Base-by-base conservation (phyloP, 768 basidiomycete genomes). In the Tulasnella sp. region DNA sequence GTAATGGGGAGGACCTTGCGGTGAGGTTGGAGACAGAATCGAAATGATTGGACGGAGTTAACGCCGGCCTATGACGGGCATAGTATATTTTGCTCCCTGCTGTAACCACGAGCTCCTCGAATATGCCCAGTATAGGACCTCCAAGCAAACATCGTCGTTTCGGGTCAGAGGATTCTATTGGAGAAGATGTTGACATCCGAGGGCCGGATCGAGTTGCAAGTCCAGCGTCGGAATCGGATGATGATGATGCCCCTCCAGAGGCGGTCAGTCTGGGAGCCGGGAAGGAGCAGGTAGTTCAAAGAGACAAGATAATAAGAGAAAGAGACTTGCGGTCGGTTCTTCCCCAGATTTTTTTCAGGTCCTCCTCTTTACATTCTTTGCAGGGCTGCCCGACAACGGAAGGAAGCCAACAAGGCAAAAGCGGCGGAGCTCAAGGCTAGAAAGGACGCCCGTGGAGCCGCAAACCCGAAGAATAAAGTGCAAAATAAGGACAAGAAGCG, bases 221-320 rank as follows among this genome's bases (percentile, higher is more conserved):
- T 24, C 38, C 31, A n/a, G 68, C 76, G 7, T 16, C 71, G 19
- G 71, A 27, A 38, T 74, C 78, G 12, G 78, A 79, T 48, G 71
- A 74, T 42, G 71, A 73, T 14, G 78, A 79, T 19, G 71, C 68
- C 12, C 42, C 78, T 18, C 78, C 78, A 2, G 78, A 79, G 44
- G 56, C 78, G 10, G 48, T 79, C n/a, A 72, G 44, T 46, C 71
- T 79, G 16, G 38, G 71, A 40, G 27, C 78, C 14, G 71, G 68
- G 8, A 79, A 79, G 73, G 78, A 40, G 38, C 7, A 46, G 21
- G 73, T 44, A 27, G 27, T 16, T 16, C 6, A 27, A 38, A 72
- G 40, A 52, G 38, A 56, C 31, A 62, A 31, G 34, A 5, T 58
- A 24, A 14, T 79, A 36, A 38, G 71, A 39, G 40, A 44, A 72